Base-by-base conservation (phyloP, 805 yeast genomes). In the Blastobotrys parvus region DNA sequence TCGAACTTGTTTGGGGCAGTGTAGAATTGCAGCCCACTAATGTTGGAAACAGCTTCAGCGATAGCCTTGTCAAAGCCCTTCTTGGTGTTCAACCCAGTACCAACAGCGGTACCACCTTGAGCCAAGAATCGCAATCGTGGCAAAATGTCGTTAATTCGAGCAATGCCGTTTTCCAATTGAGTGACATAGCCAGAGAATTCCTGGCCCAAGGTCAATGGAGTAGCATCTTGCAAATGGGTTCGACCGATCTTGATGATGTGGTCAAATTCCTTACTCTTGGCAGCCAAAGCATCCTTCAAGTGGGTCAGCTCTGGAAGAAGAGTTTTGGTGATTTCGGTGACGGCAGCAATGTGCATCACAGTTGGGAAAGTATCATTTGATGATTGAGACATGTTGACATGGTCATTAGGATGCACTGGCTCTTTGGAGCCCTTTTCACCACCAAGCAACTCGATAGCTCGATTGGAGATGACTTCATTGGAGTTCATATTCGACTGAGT, bases 21-120 rank as follows among this genome's bases (percentile, higher is more conserved):
- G 67, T 73, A 68, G 73, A 92, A 92, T 48, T 80, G 80, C 59
- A 85, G 73, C 46, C 96, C 96, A 45, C 97, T 88, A 67, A 86
- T 77, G 55, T 77, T 75, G 46, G 94, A 65, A 37, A 92, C 95
- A 67, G 83, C 79, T 47, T 74, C 80, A 48, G 98, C 98, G 55
- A 92, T 79, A 55, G 82, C 79, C 56, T 71, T 80, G 57, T 87
- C 94, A 63, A 83, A 92, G 20, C 97, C 97, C 61, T 78, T 76
- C 63, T 69, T 81, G 68, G 97, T 90, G 79, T 92, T 92, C 58
- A 92, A 77, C 53, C 98, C 98, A 44, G 98, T 92, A 58, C 98
- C 98, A 44, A 92, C 98, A 49, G 98, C 98, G 50, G 98, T 92
- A 71, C 98, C 98, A 72, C 98, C 98, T 74, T 92, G 98, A 38